Conservation (phyloP, 2,329 filamentous ascomycete genomes). For the Metarhizium anisopliae region DNA sequence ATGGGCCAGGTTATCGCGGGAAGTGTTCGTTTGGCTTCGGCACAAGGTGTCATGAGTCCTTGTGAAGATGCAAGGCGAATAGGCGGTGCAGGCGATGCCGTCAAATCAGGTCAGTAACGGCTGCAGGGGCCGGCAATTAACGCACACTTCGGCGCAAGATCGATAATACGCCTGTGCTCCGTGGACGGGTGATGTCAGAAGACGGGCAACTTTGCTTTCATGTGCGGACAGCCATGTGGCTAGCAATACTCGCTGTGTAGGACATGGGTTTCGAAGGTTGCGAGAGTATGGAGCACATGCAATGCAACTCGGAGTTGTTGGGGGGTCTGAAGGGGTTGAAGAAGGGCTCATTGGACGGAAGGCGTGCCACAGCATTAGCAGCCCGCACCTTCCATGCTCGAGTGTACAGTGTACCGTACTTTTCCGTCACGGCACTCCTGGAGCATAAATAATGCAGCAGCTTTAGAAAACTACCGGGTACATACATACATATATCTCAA, state of each 20-base stretch:
- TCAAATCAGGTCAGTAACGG: not conserved
- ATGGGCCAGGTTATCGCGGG: not conserved
- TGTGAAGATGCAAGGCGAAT: not conserved
- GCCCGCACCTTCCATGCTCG: not conserved
- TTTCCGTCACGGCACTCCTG: not conserved
- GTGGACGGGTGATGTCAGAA: not conserved
- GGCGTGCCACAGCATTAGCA: not conserved
- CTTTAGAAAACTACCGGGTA: too few relatives aligned
- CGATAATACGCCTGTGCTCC: not conserved
- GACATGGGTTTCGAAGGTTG: not conserved
- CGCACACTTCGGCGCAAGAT: not conserved
- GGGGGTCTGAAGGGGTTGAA: not conserved
- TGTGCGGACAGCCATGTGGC: not conserved
- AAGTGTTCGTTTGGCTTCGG: not conserved
- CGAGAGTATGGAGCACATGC: not conserved
- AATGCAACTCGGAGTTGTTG: not conserved
- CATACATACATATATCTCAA: too few relatives aligned
- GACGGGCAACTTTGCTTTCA: not conserved
- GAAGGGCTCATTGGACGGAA: not conserved
- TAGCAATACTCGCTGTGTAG: not conserved
- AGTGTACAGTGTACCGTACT: not conserved
- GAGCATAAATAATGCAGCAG: not conserved
- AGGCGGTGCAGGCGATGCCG: not conserved
- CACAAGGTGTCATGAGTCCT: not conserved
- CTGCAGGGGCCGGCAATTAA: not conserved